These are phyloP conservation scores for Dendrobium nobile DNA, from an alignment of 106 monocot species.

Conservation along the genomic window DNA sequence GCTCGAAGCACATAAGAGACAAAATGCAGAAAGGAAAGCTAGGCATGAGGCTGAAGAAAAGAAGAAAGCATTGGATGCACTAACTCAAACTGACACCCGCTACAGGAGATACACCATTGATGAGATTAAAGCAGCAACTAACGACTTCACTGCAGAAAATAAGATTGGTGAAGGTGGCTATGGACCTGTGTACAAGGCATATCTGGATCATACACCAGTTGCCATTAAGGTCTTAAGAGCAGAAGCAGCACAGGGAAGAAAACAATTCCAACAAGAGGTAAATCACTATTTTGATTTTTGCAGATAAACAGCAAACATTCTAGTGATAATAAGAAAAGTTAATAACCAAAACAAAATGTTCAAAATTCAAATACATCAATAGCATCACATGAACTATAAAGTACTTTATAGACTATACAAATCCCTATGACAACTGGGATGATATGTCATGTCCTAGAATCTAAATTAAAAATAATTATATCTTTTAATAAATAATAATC, in stretches of 20 bases:
- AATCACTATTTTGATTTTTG: too few species aligned
- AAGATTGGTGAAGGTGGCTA: slow-evolving; percentile 97
- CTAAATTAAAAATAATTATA: too few species aligned
- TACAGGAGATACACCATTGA: slow-evolving; percentile 76
- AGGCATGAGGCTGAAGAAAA: slow-evolving; percentile 61
- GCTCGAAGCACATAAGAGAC: slow-evolving; percentile 51
- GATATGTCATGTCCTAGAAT: too few species aligned
- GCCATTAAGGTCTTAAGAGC: slow-evolving; percentile 81
- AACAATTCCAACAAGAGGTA: slow-evolving; percentile 95
- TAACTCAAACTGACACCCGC: slow-evolving; percentile 45
- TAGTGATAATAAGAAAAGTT: too few species aligned
- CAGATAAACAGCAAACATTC: too few species aligned
- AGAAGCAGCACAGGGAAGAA: slow-evolving; percentile 73
- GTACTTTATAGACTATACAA: too few species aligned
- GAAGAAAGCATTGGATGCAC: slow-evolving; percentile 29
- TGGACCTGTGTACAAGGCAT: slow-evolving; percentile 69
- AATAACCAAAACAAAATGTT: too few species aligned
- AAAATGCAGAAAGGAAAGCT: slow-evolving; percentile 51
- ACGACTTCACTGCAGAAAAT: slow-evolving; percentile 36
- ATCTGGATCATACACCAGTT: slow-evolving; percentile 75
- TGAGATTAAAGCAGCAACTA: slow-evolving; percentile 62
- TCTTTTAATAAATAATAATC: too few species aligned
- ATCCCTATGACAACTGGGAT: too few species aligned
- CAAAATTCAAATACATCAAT: too few species aligned
- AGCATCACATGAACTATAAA: too few species aligned